These are phyloP conservation scores for Fusarium coicis DNA, from an alignment of 2,329 filamentous ascomycete genomes.

Conservation along the genomic window DNA sequence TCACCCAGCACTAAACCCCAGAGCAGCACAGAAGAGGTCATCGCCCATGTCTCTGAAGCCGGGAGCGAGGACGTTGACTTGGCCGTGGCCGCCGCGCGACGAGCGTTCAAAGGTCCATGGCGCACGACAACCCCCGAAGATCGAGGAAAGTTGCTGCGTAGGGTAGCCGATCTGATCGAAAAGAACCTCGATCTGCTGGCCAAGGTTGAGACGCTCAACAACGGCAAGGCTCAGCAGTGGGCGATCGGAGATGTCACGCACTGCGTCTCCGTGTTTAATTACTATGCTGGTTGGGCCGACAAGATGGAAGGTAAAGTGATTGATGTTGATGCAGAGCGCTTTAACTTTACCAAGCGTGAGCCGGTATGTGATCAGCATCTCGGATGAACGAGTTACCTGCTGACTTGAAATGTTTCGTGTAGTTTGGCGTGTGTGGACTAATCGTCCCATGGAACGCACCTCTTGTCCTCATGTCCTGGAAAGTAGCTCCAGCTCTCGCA, in stretches of 20 bases:
- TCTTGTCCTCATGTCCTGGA: neutral
- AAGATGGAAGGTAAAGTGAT: neutral
- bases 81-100: neutral
- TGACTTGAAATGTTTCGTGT: neutral
- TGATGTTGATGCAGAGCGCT: neutral
- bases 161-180: neutral
- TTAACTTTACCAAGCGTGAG: neutral
- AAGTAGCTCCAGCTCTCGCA: neutral
- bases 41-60: neutral
- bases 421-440: neutral
- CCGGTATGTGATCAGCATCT: neutral
- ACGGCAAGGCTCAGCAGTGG: neutral
- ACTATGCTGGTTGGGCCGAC: neutral
- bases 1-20: fast-evolving
- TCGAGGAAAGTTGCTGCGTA: neutral
- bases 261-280: neutral
- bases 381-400: neutral
- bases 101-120: neutral
- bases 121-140: neutral
- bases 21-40: neutral
- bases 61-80: neutral
- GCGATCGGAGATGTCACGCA: neutral
- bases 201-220: neutral
- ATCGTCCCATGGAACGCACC: neutral
- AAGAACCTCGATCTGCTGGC: neutral